These are phyloP conservation scores for Pulveroboletus sp. DNA, from an alignment of 768 basidiomycete species.

Conservation along the genomic window DNA sequence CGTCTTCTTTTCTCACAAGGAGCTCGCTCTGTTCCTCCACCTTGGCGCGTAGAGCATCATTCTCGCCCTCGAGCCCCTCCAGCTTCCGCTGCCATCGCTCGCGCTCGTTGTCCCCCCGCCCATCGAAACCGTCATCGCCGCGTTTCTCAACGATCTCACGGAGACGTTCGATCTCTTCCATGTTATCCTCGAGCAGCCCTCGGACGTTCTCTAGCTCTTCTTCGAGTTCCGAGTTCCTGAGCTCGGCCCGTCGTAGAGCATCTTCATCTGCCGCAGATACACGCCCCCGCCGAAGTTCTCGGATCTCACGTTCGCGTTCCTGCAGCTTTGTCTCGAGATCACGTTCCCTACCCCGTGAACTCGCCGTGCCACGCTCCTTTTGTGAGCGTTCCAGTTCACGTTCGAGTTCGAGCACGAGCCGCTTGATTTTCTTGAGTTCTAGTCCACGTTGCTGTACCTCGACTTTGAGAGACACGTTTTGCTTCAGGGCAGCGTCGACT, in stretches of 20 bases:
- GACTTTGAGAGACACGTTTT: slow-evolving; percentile 90
- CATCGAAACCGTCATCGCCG: slow-evolving; percentile 39
- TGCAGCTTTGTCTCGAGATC: slow-evolving; percentile 76
- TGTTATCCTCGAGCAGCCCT: slow-evolving; percentile 71
- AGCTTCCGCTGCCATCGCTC: slow-evolving; percentile 46
- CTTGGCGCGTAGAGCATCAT: slow-evolving; percentile 53
- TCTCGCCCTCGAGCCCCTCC: slow-evolving; percentile 58
- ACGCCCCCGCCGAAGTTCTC: slow-evolving; percentile 56
- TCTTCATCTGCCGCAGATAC: slow-evolving; percentile 42
- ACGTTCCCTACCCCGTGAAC: slow-evolving; percentile 50
- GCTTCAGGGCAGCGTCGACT: slow-evolving; percentile 85
- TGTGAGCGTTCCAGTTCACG: slow-evolving; percentile 71
- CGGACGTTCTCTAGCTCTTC: slow-evolving; percentile 68
- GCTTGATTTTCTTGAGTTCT: slow-evolving; percentile 90
- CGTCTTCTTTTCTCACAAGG: slow-evolving; percentile 56
- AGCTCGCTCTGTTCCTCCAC: slow-evolving; percentile 58
- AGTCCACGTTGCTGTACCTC: slow-evolving; percentile 85
- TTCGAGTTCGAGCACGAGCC: slow-evolving; percentile 80
- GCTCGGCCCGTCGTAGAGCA: slow-evolving; percentile 50
- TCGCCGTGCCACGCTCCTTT: slow-evolving; percentile 39
- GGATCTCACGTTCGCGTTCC: slow-evolving; percentile 65
- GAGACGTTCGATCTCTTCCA: slow-evolving; percentile 76
- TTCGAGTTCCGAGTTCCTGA: slow-evolving; percentile 63
- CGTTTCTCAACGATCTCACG: slow-evolving; percentile 61
- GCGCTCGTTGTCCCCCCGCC: slow-evolving; percentile 36